These are phyloP conservation scores for Eleusine coracana DNA, from an alignment of 176 grass and related monocot species.

Conservation along the genomic window DNA sequence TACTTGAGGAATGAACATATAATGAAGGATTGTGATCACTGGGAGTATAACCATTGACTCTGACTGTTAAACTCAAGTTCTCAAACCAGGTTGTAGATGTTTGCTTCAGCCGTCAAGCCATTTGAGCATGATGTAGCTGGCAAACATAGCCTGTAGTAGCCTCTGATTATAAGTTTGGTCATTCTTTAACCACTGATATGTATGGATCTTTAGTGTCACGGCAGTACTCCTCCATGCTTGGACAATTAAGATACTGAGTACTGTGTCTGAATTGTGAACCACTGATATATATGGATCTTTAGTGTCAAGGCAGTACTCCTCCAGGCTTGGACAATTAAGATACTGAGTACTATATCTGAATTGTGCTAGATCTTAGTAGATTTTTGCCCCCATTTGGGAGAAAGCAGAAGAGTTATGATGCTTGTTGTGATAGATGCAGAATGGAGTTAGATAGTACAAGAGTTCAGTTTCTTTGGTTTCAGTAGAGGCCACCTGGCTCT, in stretches of 20 bases:
- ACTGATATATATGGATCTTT: background rate
- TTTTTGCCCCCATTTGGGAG: background rate
- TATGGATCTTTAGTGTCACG: too few species aligned
- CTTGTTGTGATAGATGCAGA: background rate
- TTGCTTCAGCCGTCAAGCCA: background rate
- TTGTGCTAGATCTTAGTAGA: conserved; percentile 14
- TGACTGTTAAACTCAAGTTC: background rate
- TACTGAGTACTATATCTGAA: conserved; percentile 5
- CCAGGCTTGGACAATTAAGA: conserved; percentile 8
- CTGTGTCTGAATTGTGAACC: too few species aligned
- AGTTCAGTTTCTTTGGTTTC: background rate
- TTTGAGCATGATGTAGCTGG: background rate
- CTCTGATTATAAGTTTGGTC: background rate
- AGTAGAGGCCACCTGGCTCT: background rate
- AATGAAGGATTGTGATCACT: background rate
- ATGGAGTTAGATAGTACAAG: background rate
- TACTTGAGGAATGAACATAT: background rate
- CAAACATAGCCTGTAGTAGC: background rate
- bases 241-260: too few species aligned
- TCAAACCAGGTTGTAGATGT: background rate
- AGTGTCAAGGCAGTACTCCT: background rate
- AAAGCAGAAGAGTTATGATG: background rate
- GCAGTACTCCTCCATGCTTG: too few species aligned
- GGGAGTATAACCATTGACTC: background rate
- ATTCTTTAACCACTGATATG: too few species aligned